phyloP scores from a whole-genome alignment of 306 rosid genomes.

The Albizia julibrissin region DNA sequence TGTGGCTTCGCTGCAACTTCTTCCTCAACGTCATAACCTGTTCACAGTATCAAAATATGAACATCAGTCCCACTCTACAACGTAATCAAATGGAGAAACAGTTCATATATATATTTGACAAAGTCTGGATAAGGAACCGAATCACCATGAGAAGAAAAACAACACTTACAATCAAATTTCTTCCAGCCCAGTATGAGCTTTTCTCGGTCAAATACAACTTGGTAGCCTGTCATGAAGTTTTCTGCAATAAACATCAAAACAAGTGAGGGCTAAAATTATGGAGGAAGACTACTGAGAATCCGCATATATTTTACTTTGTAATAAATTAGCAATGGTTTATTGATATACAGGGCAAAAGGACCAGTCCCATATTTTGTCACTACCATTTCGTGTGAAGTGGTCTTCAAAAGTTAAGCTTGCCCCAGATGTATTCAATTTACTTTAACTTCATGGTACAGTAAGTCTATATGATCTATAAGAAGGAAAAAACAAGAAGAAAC shows the following conservation, averaged over 20 bases:
- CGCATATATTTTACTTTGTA: conserved; percentile 11
- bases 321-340: not conserved
- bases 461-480: conserved; percentile 13
- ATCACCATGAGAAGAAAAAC: conserved; percentile 27
- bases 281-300: not conserved
- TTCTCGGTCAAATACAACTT: conserved; percentile 84
- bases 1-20: conserved; percentile 43
- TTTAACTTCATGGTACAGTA: conserved; percentile 6
- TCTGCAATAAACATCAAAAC: conserved; percentile 53
- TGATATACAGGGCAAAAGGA: not conserved
- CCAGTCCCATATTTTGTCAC: conserved; percentile 11
- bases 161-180: conserved; percentile 57
- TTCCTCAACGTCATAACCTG: conserved; percentile 80
- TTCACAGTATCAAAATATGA: conserved; percentile 29
- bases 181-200: conserved; percentile 82
- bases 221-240: conserved; percentile 94
- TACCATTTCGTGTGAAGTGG: not conserved
- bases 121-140: not conserved
- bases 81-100: conserved; percentile 18
- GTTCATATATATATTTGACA: not conserved
- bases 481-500: not conserved
- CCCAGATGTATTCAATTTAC: conserved; percentile 20
- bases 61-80: not conserved
- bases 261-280: conserved; percentile 21
- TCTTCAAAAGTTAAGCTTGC: not conserved